These are phyloP conservation scores for Cutaneotrichosporon sp. DNA, from an alignment of 1,284 basidiomycete species.

Conservation along the genomic window DNA sequence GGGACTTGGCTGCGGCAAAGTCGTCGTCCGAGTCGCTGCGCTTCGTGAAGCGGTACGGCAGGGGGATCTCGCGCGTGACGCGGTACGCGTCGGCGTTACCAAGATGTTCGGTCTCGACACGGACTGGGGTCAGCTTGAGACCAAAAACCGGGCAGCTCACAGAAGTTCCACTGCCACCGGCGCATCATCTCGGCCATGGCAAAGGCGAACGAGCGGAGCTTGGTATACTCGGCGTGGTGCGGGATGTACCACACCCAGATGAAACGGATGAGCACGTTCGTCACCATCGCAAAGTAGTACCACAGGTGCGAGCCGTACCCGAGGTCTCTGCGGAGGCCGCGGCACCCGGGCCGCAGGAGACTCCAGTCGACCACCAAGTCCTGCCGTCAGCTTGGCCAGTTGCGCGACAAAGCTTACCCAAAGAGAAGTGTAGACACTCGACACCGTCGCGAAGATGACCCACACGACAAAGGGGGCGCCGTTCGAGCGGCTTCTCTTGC, in stretches of 20 bases:
- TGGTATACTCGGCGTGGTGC: constrained; percentile 57
- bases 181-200: constrained; percentile 76
- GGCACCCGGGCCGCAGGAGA: constrained; percentile 65
- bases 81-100: constrained; percentile 47
- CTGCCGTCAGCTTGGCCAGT: not conserved
- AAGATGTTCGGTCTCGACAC: constrained; percentile 54
- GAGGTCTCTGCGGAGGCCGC: constrained; percentile 73
- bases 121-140: constrained; percentile 37
- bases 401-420: constrained; percentile 58
- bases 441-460: constrained; percentile 64
- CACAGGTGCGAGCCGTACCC: constrained; percentile 62
- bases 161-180: constrained; percentile 90
- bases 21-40: constrained; percentile 33
- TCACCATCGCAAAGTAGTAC: constrained; percentile 58
- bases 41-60: constrained; percentile 40
- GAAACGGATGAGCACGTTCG: constrained; percentile 76
- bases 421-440: constrained; percentile 68
- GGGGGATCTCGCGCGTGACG: constrained; percentile 46
- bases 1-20: no score
- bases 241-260: constrained; percentile 81
- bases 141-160: constrained; percentile 57
- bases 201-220: constrained; percentile 67
- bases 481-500: constrained; percentile 51
- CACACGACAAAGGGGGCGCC: constrained; percentile 64
- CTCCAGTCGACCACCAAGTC: constrained; percentile 63